Evolutionary conservation across 2,329 filamentous ascomycete genomes (phyloP).

Genomic region (Fusarium domesticum): DNA sequence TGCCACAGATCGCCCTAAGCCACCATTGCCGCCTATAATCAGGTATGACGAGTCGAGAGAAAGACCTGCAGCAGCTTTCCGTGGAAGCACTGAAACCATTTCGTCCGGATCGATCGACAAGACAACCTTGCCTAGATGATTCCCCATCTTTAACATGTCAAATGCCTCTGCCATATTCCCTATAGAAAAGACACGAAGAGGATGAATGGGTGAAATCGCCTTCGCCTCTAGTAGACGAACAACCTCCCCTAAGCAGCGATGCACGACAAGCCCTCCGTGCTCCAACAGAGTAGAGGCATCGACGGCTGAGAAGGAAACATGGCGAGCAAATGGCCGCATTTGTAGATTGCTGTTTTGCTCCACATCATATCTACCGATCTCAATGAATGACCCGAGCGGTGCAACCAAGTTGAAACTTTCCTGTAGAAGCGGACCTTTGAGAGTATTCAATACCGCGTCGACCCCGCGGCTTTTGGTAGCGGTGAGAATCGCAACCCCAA

Average conservation of each 20-base stretch:
- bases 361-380: conserved; percentile 15
- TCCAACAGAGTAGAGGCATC: conserved; percentile 6
- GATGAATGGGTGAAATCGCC: not conserved
- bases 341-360: conserved; percentile 5
- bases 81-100: not conserved
- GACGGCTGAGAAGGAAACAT: conserved; percentile 15
- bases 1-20: conserved; percentile 19
- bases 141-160: not conserved
- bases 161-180: not conserved
- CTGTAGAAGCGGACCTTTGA: conserved; percentile 8
- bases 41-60: conserved; percentile 1
- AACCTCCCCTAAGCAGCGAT: not conserved
- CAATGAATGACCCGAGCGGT: conserved; percentile 5
- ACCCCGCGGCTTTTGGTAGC: conserved; percentile 7
- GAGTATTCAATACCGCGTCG: conserved; percentile 9
- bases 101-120: conserved; percentile 1
- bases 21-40: conserved; percentile 22
- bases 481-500: not conserved
- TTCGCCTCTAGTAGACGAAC: not conserved
- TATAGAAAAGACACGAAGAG: not conserved
- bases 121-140: not conserved
- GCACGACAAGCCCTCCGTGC: not conserved
- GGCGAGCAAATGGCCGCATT: not conserved
- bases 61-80: conserved; percentile 1
- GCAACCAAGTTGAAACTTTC: conserved; percentile 6